Conservation (phyloP, 495 filamentous ascomycete genomes). For the Choiromyces venosus region DNA sequence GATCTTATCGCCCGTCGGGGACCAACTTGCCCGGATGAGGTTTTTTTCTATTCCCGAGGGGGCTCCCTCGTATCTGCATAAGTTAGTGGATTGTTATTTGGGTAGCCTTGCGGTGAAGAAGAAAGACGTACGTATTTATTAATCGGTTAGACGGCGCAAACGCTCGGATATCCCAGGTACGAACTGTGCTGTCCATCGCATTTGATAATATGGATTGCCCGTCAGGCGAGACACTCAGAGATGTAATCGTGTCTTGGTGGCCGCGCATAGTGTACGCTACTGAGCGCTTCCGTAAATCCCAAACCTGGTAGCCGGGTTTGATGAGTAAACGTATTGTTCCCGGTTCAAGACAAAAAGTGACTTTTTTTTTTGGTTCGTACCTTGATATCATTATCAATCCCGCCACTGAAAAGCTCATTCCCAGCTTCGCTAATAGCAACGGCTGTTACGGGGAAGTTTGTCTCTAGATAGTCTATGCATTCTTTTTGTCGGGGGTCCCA, state of each 20-base stretch:
- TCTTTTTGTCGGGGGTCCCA: constrained; percentile 95
- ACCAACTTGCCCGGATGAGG: constrained; percentile 85
- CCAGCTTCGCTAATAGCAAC: constrained; percentile 86
- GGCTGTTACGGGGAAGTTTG: constrained; percentile 87
- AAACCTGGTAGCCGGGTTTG: constrained; percentile 44
- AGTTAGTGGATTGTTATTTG: background rate
- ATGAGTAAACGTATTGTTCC: constrained; percentile 4
- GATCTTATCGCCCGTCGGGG: constrained; percentile 75
- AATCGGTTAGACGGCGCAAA: constrained; percentile 85
- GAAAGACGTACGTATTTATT: constrained; percentile 60
- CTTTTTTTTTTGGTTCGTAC: constrained; percentile 45
- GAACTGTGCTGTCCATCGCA: constrained; percentile 84
- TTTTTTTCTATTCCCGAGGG: constrained; percentile 86
- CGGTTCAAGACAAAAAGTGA: background rate
- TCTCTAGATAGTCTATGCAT: constrained; percentile 79
- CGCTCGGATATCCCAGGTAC: constrained; percentile 93
- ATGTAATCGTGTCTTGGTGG: constrained; percentile 87
- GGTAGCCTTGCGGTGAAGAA: background rate
- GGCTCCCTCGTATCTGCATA: constrained; percentile 61
- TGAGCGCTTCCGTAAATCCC: constrained; percentile 88
- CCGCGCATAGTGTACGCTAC: constrained; percentile 82
- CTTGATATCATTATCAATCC: constrained; percentile 95
- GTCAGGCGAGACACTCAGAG: constrained; percentile 82
- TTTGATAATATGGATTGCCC: constrained; percentile 85
- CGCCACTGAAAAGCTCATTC: constrained; percentile 90